phyloP scores from a whole-genome alignment of 768 basidiomycete genomes.

The Leccinellum luteum region DNA sequence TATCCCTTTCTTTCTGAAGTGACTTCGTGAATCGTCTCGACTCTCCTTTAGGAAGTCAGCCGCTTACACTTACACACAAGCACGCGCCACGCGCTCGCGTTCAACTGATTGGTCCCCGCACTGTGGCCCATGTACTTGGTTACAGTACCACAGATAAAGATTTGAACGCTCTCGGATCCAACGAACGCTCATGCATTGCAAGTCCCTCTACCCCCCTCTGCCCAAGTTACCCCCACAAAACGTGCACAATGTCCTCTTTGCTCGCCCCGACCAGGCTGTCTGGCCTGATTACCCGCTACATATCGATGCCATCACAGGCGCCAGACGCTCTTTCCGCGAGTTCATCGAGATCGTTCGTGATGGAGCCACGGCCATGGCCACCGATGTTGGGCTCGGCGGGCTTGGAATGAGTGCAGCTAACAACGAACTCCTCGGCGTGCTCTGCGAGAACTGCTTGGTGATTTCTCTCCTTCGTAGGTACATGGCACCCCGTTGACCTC shows the following conservation, averaged over 20 bases:
- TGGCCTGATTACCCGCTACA: slow-evolving; percentile 58
- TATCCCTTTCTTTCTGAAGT: no score
- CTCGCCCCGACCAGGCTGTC: slow-evolving; percentile 49
- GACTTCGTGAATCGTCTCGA: no score
- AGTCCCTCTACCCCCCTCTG: slow-evolving; percentile 53
- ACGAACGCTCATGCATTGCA: slow-evolving; percentile 48
- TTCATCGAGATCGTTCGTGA: slow-evolving; percentile 50
- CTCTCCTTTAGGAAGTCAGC: no score
- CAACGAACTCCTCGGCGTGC: slow-evolving; percentile 63
- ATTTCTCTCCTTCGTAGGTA: not conserved
- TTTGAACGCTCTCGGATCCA: no score
- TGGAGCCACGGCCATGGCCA: slow-evolving; percentile 55
- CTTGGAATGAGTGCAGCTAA: slow-evolving; percentile 47
- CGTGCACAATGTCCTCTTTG: slow-evolving; percentile 52
- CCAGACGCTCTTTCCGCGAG: slow-evolving; percentile 44
- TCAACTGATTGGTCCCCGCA: no score
- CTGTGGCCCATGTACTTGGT: no score
- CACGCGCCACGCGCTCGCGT: no score
- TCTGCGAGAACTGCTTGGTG: slow-evolving; percentile 69
- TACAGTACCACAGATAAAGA: no score
- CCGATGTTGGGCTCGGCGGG: slow-evolving; percentile 49
- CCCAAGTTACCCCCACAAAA: slow-evolving; percentile 52
- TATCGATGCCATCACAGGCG: slow-evolving; percentile 54
- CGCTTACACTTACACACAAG: no score
- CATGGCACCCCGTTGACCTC: not conserved